Evolutionary conservation across 2,329 filamentous ascomycete genomes (phyloP).

Genomic region (Thelonectria blattea): DNA sequence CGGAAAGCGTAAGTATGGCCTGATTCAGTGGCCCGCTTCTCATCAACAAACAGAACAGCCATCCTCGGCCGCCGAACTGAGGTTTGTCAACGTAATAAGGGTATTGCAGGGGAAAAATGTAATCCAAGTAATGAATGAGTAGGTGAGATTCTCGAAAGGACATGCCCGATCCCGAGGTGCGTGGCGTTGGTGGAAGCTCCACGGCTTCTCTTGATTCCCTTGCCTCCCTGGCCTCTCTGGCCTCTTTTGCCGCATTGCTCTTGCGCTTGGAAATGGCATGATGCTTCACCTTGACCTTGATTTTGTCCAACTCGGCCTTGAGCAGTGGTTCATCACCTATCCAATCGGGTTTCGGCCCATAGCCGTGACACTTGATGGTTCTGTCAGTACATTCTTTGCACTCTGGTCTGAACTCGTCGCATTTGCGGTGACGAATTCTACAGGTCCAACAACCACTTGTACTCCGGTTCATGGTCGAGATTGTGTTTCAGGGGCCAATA

Average conservation of each 20-base stretch:
- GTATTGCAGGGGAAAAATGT: slow-evolving; percentile 35
- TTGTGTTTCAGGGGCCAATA: neutral
- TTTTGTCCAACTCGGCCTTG: neutral
- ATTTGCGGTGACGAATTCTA: neutral
- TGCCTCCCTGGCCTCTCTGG: neutral
- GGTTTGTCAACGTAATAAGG: slow-evolving; percentile 32
- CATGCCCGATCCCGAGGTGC: neutral
- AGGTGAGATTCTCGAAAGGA: slow-evolving; percentile 32
- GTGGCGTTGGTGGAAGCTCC: neutral
- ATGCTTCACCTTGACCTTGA: neutral
- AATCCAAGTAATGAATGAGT: slow-evolving; percentile 33
- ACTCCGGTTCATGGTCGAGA: neutral
- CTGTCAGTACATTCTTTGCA: neutral
- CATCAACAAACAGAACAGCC: slow-evolving; percentile 34
- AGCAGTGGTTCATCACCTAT: neutral
- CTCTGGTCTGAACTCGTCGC: neutral
- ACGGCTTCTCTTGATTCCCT: neutral
- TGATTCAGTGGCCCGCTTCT: slow-evolving; percentile 31
- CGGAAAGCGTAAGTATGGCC: slow-evolving; percentile 34
- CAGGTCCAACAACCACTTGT: neutral
- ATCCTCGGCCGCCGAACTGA: slow-evolving; percentile 28
- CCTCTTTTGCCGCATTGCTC: neutral
- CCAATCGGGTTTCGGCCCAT: neutral
- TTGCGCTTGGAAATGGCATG: neutral
- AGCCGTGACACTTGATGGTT: neutral